These are phyloP conservation scores for Talaromyces sp. DNA, from an alignment of 2,329 filamentous ascomycete species.

Conservation along the genomic window DNA sequence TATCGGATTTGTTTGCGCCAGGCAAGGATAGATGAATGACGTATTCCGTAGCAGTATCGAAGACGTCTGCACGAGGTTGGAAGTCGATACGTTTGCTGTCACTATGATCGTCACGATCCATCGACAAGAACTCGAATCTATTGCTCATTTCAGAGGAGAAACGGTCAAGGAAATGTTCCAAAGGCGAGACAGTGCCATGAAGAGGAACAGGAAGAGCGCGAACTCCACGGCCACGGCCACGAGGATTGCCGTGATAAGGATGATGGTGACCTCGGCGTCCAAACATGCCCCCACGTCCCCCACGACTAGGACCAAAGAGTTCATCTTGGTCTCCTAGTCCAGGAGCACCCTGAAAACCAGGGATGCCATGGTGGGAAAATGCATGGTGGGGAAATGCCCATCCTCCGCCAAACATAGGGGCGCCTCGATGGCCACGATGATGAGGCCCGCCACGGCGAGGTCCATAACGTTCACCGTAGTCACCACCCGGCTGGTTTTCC, in stretches of 20 bases:
- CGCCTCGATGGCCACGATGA: background rate
- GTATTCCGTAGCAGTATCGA: slow-evolving; percentile 61
- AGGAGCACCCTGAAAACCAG: background rate
- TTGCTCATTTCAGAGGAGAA: slow-evolving; percentile 28
- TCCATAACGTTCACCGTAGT: background rate
- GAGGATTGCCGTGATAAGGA: slow-evolving; percentile 5
- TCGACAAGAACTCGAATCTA: slow-evolving; percentile 6
- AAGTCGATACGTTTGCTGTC: slow-evolving; percentile 30
- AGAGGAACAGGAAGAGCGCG: background rate
- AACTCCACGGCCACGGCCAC: slow-evolving; percentile 18
- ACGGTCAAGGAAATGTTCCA: slow-evolving; percentile 22
- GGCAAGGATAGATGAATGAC: slow-evolving; percentile 69
- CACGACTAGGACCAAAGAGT: background rate
- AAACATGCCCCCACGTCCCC: slow-evolving; percentile 6
- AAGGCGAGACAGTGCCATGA: background rate
- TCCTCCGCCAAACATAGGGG: background rate
- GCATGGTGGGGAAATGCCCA: background rate
- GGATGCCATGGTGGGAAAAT: background rate
- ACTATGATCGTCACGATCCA: background rate
- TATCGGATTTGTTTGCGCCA: slow-evolving; percentile 72
- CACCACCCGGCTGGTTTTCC: background rate
- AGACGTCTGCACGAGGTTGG: slow-evolving; percentile 55
- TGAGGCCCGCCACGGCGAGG: background rate
- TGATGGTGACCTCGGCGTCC: slow-evolving; percentile 1
- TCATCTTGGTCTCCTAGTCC: slow-evolving; percentile 2